Conservation (phyloP, 345 rosid genomes). For the Eutrema japonicum region DNA sequence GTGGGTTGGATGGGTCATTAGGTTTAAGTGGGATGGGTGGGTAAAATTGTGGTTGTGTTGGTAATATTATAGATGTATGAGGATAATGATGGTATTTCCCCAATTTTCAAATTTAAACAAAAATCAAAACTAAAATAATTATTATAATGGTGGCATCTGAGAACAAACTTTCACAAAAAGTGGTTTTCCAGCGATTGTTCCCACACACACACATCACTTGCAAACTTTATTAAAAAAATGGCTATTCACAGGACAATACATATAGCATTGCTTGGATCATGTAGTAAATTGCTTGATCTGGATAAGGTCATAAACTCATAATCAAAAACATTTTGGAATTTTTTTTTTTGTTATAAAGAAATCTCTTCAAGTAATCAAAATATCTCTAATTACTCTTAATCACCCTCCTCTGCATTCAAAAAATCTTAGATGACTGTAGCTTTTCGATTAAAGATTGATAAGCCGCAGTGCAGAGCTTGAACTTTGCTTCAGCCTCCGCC, state of each 20-base stretch:
- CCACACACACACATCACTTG: not conserved
- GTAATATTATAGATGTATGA: no score
- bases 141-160: no score
- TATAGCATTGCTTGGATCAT: constrained; percentile 4
- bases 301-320: not conserved
- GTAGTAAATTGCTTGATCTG: not conserved
- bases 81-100: no score
- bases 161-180: no score
- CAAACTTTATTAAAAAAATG: not conserved
- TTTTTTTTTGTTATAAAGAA: not conserved
- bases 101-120: no score
- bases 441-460: constrained; percentile 70
- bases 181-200: no score
- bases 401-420: not conserved
- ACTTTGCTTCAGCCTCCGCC: constrained; percentile 81
- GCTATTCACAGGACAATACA: not conserved
- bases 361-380: not conserved
- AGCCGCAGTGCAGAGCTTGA: constrained; percentile 87
- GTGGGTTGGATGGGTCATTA: no score
- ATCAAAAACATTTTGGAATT: not conserved
- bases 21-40: no score
- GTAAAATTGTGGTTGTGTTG: no score
- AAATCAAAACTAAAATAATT: no score
- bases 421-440: constrained; percentile 51
- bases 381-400: constrained; percentile 5